Evolutionary conservation across 2,329 filamentous ascomycete genomes (phyloP), one percentile per base, ranked within the genome.

Genomic region (Aspergillus neotritici): DNA sequence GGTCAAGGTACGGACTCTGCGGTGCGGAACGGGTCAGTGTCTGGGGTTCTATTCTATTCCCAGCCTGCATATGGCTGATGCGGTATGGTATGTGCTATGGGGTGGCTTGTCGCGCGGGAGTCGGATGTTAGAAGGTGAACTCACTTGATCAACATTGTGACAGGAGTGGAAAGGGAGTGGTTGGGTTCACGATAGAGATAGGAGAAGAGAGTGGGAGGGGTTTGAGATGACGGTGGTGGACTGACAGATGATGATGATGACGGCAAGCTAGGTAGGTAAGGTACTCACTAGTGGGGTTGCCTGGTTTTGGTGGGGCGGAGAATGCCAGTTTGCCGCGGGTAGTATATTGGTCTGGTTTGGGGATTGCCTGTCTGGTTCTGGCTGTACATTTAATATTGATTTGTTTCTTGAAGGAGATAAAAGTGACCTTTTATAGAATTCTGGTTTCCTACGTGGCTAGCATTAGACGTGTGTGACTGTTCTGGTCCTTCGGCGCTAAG

Each of bases 1-100:
- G 52, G 93, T 97, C 53, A 98, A 83, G 51, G 93, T 98, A 65
- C 93, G 86, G 66, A 98, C 91, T 78, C 91, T 98, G 58, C 34
- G 33, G 11, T 11, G 41, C 40, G 28, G 28, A 51, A 47, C 40
- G 42, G 44, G 39, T 39, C 44, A 44, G 35, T 45, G 31, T n/a
- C n/a, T n/a, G n/a, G n/a, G n/a, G n/a, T 46, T 54, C 36, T 38
- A 34, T 10, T 31, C 12, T 9, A 12, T 21, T 12, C 34, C n/a
- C n/a, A n/a, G n/a, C n/a, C n/a, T n/a, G 35, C 39, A 25, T 39
- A 40, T 42, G 35, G 29, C 10, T 7, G 13, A 29, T 33, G 16
- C 14, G 21, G 21, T 4, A 25, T 25, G 11, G 15, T 17, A 15
- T 29, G n/a, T 33, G n/a, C n/a, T 16, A 14, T n/a, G 31, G 12